These are phyloP conservation scores for Tetrapisispora nanseiensis DNA, from an alignment of 805 yeast species.

Conservation along the genomic window DNA sequence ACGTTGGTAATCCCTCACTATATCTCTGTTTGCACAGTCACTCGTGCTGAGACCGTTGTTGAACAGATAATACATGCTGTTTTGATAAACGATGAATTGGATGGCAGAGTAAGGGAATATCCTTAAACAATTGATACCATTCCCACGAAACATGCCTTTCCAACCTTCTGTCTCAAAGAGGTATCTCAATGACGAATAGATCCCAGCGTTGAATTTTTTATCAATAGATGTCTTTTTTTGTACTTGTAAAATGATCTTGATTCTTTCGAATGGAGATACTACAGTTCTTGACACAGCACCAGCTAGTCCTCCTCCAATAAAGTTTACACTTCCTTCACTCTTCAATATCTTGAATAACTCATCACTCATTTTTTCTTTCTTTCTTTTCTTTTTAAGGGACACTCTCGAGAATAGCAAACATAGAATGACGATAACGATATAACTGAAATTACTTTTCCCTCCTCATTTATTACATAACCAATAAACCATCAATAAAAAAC, in stretches of 20 bases:
- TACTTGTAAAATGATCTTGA: slow-evolving; percentile 82
- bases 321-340: slow-evolving; percentile 8
- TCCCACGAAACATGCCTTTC: slow-evolving; percentile 83
- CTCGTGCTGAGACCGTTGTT: slow-evolving; percentile 24
- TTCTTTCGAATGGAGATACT: slow-evolving; percentile 91
- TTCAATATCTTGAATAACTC: background rate
- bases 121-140: slow-evolving; percentile 79
- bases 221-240: slow-evolving; percentile 41
- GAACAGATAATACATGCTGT: slow-evolving; percentile 37
- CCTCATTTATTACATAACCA: too few relatives aligned
- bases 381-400: too few relatives aligned
- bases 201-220: slow-evolving; percentile 49
- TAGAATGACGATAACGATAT: too few relatives aligned
- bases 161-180: slow-evolving; percentile 90
- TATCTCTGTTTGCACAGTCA: slow-evolving; percentile 38
- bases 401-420: too few relatives aligned
- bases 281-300: slow-evolving; percentile 83
- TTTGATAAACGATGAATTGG: slow-evolving; percentile 80
- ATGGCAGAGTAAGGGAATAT: slow-evolving; percentile 92
- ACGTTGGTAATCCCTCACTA: slow-evolving; percentile 2
- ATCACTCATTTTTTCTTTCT: background rate
- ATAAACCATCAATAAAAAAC: too few relatives aligned
- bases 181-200: slow-evolving; percentile 60
- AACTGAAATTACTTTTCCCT: too few relatives aligned
- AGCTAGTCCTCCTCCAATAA: slow-evolving; percentile 65